phyloP scores from a whole-genome alignment of 495 filamentous ascomycete species.

The Penicillium waksmanii region DNA sequence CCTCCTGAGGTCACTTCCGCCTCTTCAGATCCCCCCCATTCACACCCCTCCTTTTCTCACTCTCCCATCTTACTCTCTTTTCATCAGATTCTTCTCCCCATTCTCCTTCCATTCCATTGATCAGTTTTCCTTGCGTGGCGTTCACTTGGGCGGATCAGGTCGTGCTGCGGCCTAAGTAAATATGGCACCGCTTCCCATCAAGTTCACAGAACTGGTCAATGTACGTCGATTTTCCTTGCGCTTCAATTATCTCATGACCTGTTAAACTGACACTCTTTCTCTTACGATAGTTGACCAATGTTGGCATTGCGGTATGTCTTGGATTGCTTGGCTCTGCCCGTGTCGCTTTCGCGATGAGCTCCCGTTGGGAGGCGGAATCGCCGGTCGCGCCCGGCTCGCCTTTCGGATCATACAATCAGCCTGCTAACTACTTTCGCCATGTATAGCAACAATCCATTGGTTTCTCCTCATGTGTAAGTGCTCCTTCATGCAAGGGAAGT shows the following conservation, averaged over 20 bases:
- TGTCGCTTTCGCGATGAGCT: slow-evolving; percentile 25
- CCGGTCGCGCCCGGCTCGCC: slow-evolving; percentile 21
- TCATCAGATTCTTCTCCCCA: slow-evolving; percentile 21
- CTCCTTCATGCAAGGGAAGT: slow-evolving; percentile 9
- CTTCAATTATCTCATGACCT: slow-evolving; percentile 6
- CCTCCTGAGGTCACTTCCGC: slow-evolving; percentile 52
- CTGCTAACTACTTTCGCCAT: slow-evolving; percentile 42
- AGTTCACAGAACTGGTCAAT: slow-evolving; percentile 91
- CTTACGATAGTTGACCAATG: slow-evolving; percentile 65
- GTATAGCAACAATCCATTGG: slow-evolving; percentile 78
- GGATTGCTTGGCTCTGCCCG: slow-evolving; percentile 15
- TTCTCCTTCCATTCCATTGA: slow-evolving; percentile 29
- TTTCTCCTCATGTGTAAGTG: slow-evolving; percentile 94
- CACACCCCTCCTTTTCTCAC: slow-evolving; percentile 17
- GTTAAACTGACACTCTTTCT: slow-evolving; percentile 26
- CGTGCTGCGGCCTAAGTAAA: slow-evolving; percentile 54
- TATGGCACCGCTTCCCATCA: slow-evolving; percentile 85
- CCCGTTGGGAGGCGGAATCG: slow-evolving; percentile 25
- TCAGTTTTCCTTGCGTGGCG: slow-evolving; percentile 47
- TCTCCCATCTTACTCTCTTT: slow-evolving; percentile 22
- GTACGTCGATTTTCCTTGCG: slow-evolving; percentile 51
- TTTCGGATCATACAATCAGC: slow-evolving; percentile 15
- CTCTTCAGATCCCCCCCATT: slow-evolving; percentile 33
- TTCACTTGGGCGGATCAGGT: slow-evolving; percentile 55
- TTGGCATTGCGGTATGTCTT: slow-evolving; percentile 77